These are phyloP conservation scores for Punica granatum DNA, from an alignment of 345 rosid species.

Conservation along the genomic window DNA sequence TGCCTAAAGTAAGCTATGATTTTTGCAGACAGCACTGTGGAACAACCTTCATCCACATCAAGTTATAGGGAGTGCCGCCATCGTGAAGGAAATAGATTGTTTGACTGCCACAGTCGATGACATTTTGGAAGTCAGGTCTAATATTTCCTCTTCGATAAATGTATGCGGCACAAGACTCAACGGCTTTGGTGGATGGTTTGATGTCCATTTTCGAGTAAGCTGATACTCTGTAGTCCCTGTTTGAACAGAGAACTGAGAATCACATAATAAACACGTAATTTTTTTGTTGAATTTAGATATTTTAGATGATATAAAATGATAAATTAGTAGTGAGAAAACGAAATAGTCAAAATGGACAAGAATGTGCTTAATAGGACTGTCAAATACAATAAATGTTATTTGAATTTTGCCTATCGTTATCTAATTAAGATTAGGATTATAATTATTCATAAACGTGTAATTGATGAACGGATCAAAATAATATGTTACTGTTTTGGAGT, in stretches of 20 bases:
- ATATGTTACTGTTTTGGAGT: conserved; percentile 10
- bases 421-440: too few relatives aligned
- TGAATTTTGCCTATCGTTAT: background rate
- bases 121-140: conserved; percentile 58
- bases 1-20: background rate
- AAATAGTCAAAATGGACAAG: too few relatives aligned
- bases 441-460: too few relatives aligned
- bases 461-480: too few relatives aligned
- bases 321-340: too few relatives aligned
- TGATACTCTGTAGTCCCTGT: conserved; percentile 7
- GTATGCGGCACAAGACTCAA: conserved; percentile 43
- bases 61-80: conserved; percentile 65
- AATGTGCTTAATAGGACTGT: too few relatives aligned
- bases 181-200: conserved; percentile 97
- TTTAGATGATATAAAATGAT: too few relatives aligned
- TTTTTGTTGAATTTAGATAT: too few relatives aligned
- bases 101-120: conserved; percentile 68
- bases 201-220: conserved; percentile 92
- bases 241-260: background rate
- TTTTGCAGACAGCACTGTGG: conserved; percentile 78
- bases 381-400: too few relatives aligned
- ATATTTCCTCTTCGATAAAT: conserved; percentile 41
- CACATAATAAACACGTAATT: background rate
- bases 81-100: conserved; percentile 84
- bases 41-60: conserved; percentile 87